Percentiles rank a stretch among this genome's conserved stretches.
Evolutionary conservation across 2,329 filamentous ascomycete genomes (phyloP).

Genomic region (Paraphoma sp.): DNA sequence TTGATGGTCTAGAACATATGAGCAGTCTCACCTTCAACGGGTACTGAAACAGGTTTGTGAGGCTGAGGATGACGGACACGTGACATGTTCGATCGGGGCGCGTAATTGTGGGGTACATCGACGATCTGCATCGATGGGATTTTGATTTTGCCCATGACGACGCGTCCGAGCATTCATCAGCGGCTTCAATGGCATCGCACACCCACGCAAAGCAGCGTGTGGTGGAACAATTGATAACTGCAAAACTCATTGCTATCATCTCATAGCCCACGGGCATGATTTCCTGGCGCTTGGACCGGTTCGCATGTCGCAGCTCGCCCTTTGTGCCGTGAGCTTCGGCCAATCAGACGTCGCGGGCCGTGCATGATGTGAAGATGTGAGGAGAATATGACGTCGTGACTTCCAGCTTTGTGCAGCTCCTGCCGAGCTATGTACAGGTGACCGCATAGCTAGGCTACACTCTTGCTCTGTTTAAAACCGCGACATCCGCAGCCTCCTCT

Average conservation of each 20-base stretch:
- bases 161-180: neutral
- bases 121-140: conserved; percentile 7
- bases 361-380: conserved; percentile 34
- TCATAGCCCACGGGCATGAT: neutral
- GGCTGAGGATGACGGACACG: conserved; percentile 8
- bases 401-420: conserved; percentile 34
- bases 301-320: neutral
- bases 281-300: conserved; percentile 1
- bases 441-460: conserved; percentile 24
- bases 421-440: conserved; percentile 32
- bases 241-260: neutral
- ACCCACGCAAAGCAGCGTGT: neutral
- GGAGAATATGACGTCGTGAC: conserved; percentile 36
- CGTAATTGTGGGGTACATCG: conserved; percentile 20
- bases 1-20: neutral
- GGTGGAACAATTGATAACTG: neutral
- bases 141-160: conserved; percentile 4
- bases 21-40: neutral
- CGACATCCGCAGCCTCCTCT: conserved; percentile 9
- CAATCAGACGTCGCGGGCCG: conserved; percentile 19
- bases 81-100: conserved; percentile 2
- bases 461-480: conserved; percentile 32
- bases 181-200: neutral
- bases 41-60: conserved; percentile 21
- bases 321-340: neutral